Percentiles rank a stretch among this genome's conserved stretches.
Evolutionary conservation across 306 rosid genomes (phyloP).

Genomic region (Gleditsia sinensis): DNA sequence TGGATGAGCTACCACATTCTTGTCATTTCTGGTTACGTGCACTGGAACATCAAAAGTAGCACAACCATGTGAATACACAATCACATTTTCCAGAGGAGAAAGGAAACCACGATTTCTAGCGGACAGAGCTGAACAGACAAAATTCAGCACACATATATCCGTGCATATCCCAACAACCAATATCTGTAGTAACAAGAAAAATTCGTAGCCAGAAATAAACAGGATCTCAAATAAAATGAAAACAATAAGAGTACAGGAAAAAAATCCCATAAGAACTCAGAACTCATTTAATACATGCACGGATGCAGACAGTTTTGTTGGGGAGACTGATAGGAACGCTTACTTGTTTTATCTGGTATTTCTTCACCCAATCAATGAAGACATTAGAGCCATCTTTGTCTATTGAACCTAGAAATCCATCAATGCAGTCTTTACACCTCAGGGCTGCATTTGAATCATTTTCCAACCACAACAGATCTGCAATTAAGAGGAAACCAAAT

Average conservation of each 20-base stretch:
- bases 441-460: constrained; percentile 82
- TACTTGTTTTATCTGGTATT: constrained; percentile 73
- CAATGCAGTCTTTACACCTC: constrained; percentile 79
- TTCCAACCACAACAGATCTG: constrained; percentile 79
- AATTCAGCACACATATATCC: constrained; percentile 82
- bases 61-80: too few relatives aligned
- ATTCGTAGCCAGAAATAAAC: too few relatives aligned
- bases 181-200: too few relatives aligned
- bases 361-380: constrained; percentile 83
- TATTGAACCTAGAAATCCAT: constrained; percentile 63
- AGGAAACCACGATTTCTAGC: too few relatives aligned
- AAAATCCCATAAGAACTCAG: too few relatives aligned
- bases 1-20: too few relatives aligned
- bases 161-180: constrained; percentile 87
- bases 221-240: too few relatives aligned
- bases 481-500: constrained; percentile 30
- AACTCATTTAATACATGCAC: too few relatives aligned
- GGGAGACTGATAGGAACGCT: constrained; percentile 25
- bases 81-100: too few relatives aligned
- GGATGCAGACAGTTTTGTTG: too few relatives aligned
- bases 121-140: constrained; percentile 64
- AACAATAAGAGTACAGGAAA: neutral
- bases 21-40: too few relatives aligned
- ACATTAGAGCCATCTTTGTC: constrained; percentile 79
- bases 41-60: too few relatives aligned